Evolutionary conservation across 371 early-diverging fungal genomes (phyloP).

Genomic region (Mucor ambiguus): DNA sequence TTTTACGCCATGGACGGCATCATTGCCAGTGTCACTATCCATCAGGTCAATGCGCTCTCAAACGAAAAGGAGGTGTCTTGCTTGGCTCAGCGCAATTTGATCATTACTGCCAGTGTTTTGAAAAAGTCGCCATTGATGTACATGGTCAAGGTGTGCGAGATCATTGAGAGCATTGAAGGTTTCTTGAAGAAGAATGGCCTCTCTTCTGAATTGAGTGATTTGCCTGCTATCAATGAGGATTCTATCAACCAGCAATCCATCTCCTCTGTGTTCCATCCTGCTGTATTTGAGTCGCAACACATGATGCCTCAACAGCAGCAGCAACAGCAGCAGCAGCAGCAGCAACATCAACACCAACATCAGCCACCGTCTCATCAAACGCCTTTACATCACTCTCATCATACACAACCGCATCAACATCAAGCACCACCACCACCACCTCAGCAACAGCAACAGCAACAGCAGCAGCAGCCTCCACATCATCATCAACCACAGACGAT

Average conservation of each 20-base stretch:
- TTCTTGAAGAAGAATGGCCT: slow-evolving; percentile 27
- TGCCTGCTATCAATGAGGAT: slow-evolving; percentile 40
- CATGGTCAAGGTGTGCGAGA: slow-evolving; percentile 55
- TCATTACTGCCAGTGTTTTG: slow-evolving; percentile 42
- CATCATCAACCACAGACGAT: not conserved
- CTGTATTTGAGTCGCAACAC: slow-evolving; percentile 38
- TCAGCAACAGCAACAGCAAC: slow-evolving; percentile 9
- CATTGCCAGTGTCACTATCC: slow-evolving; percentile 49
- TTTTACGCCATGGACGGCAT: slow-evolving; percentile 50
- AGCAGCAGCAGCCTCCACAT: slow-evolving; percentile 12
- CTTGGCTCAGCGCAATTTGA: slow-evolving; percentile 47
- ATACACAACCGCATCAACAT: slow-evolving; percentile 39
- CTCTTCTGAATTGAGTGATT: slow-evolving; percentile 28
- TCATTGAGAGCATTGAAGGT: slow-evolving; percentile 51
- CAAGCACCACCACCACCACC: slow-evolving; percentile 15
- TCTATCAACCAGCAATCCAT: slow-evolving; percentile 48
- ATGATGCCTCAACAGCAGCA: slow-evolving; percentile 33
- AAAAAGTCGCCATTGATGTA: slow-evolving; percentile 50
- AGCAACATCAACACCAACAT: slow-evolving; percentile 3
- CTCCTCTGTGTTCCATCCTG: slow-evolving; percentile 34
- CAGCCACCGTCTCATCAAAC: slow-evolving; percentile 26
- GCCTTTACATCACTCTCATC: slow-evolving; percentile 20
- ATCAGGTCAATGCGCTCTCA: slow-evolving; percentile 49
- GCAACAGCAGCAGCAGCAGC: slow-evolving; percentile 40
- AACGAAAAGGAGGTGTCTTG: slow-evolving; percentile 39